Evolutionary conservation across 1,139 yeast species (phyloP), one percentile per base, ranked within the genome.

Genomic region (Pichia cactophila): DNA sequence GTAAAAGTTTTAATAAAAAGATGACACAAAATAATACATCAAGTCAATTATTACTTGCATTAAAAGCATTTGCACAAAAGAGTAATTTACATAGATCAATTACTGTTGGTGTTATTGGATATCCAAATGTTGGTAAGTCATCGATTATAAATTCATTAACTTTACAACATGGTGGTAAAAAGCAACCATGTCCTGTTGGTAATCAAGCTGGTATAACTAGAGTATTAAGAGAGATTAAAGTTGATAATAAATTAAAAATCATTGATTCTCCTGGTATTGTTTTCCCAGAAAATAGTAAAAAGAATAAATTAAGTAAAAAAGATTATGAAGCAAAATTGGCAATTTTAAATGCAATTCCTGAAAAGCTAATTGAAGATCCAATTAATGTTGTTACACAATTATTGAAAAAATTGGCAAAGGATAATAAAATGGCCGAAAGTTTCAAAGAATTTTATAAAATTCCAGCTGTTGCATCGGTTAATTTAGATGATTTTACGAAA

Each of bases 201-300:
- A 94, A 95, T 61, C 94, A 86, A 69, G 97, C 99, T 4, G 98
- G 98, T 65, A 92, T 92, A 38, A 92, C 98, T 33, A 90, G 96
- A 1, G 74, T 92, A 4, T 73, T 92, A 66, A 81, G 97, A 69
- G 95, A 89, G 67, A 89, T 92, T 53, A 92, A 92, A 69, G 78
- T 92, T 54, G 98, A 92, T 66, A 85, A 82, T 63, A 89, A 89
- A 67, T 77, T 92, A 59, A 87, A 86, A 67, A 76, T 92, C 55
- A 75, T 92, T 63, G 98, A 92, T 67, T 88, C 97, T 46, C 98
- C 98, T 46, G 98, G 98, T 64, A 92, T 92, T 56, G 97, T 94
- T 41, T 92, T 92, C 80, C 97, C 98, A 43, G 76, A 35, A 14
- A 61, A 69, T 47, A 70, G 69, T 60, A 77, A 73, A 16, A 49